Evolutionary conservation across 2,329 filamentous ascomycete species (phyloP).

Genomic region (Sporothrix dimorphospora): DNA sequence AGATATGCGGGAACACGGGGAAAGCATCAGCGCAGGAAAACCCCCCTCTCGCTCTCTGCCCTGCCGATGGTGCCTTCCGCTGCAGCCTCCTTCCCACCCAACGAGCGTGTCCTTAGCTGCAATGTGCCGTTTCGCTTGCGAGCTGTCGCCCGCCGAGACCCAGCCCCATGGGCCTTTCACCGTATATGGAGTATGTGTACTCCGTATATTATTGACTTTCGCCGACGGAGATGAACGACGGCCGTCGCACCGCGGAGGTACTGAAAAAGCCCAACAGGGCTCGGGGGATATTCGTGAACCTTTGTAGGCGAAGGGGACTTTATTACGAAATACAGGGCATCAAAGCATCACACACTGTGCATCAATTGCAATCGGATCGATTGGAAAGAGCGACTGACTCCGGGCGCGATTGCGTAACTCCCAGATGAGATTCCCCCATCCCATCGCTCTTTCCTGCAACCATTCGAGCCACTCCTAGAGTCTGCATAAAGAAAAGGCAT

Average conservation of each 20-base stretch:
- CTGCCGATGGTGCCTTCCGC: not conserved
- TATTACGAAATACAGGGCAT: not conserved
- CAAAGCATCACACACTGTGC: not conserved
- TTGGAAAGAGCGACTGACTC: not conserved
- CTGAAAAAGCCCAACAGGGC: not conserved
- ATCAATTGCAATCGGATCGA: not conserved
- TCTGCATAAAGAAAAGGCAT: constrained; percentile 4
- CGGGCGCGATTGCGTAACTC: constrained; percentile 11
- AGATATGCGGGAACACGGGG: constrained; percentile 1
- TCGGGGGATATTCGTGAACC: not conserved
- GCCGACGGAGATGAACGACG: no score
- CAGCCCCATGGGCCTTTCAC: constrained; percentile 3
- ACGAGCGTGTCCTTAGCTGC: not conserved
- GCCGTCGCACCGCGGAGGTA: constrained; percentile 10
- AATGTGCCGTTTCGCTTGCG: constrained; percentile 18
- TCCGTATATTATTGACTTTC: not conserved
- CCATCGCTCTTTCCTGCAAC: not conserved
- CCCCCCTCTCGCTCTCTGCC: not conserved
- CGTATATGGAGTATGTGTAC: not conserved
- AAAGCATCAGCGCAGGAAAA: not conserved
- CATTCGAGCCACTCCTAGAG: not conserved
- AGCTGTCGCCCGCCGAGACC: constrained; percentile 1
- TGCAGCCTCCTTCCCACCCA: not conserved
- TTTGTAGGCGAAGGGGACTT: not conserved
- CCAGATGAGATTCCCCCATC: not conserved